Evolutionary conservation across 164 flowering plant species (phyloP).

Genomic region (Euptelea pleiosperma): DNA sequence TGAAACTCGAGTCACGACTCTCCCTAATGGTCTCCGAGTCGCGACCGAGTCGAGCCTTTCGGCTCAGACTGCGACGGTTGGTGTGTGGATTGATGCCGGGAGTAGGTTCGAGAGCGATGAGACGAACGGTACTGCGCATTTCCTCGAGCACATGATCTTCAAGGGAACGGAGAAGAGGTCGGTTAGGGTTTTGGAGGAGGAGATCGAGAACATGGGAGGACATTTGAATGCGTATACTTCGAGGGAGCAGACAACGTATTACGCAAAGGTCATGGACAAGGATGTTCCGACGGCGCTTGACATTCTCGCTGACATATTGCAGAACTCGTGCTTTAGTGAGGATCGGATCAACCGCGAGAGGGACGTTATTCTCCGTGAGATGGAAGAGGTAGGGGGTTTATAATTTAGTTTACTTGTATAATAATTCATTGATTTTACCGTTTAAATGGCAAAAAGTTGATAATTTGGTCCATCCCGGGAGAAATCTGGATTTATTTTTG

Average conservation of each 20-base stretch:
- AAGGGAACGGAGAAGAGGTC: constrained; percentile 47
- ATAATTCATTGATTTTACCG: too few relatives aligned
- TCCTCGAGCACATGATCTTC: constrained; percentile 52
- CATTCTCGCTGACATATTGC: constrained; percentile 44
- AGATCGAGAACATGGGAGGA: constrained; percentile 59
- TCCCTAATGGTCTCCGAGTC: constrained; percentile 46
- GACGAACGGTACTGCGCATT: constrained; percentile 55
- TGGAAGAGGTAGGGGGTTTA: constrained; percentile 47
- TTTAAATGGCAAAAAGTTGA: too few relatives aligned
- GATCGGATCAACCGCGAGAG: constrained; percentile 34
- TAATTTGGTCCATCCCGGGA: too few relatives aligned
- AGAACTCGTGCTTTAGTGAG: constrained; percentile 41
- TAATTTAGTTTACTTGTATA: too few relatives aligned
- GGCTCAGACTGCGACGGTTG: constrained; percentile 43
- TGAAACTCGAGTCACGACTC: constrained; percentile 42
- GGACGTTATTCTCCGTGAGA: constrained; percentile 43
- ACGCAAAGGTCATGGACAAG: constrained; percentile 36
- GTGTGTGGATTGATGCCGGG: constrained; percentile 60
- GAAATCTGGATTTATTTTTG: too few relatives aligned
- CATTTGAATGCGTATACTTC: constrained; percentile 52
- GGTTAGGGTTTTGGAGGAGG: constrained; percentile 38
- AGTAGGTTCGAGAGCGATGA: constrained; percentile 46
- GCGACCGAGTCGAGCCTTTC: constrained; percentile 49
- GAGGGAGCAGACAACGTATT: constrained; percentile 54
- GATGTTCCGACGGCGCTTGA: constrained; percentile 38